Evolutionary conservation across 768 basidiomycete species (phyloP), one percentile per base, ranked within the genome.

Genomic region (Russula brevipes): DNA sequence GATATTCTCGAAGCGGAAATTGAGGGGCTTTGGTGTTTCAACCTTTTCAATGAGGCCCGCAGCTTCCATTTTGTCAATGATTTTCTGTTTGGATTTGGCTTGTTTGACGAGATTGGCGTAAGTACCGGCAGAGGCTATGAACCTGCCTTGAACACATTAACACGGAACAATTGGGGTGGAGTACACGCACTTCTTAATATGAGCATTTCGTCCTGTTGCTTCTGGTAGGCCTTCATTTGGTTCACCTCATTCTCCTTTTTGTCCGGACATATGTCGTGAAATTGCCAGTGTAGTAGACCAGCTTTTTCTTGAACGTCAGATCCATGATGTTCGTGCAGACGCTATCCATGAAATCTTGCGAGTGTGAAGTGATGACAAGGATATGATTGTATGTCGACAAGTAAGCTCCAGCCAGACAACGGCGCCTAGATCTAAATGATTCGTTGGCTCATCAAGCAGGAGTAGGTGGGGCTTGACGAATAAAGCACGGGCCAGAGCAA

Each of bases 11-110:
- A 98, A 99, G 82, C 96, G 88, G 84, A 98, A 99, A 55, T 85
- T 80, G 39, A 99, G 80, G 16, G 84, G 84, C 69, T 83, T 85
- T 41, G 82, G 80, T 4, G 74, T 73, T 72, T 95, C 93, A 62
- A 97, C 78, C 78, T 93, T 94, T 76, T 99, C 93, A 72, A 99
- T 82, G 47, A 99, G 82, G 66, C 96, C 96, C 14, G 95, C 96
- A 33, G 96, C 96, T 81, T 99, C 97, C 96, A 99, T 99, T 85
- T 99, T 99, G 82, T 99, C 96, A 76, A 99, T 96, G 67, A 99
- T 98, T 84, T 99, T 99, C 76, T 99, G 96, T 75, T 99, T 99
- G 55, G 95, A 98, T 79, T 99, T 98, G 69, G 96, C 96, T 76
- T 99, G 96, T 72, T 88, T 92, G 70, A 99, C 96, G 68, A 99